Percentiles rank a stretch among this genome's conserved stretches.
These are phyloP conservation scores for Colletotrichum nymphaeae DNA, from an alignment of 2,329 filamentous ascomycete species.

Conservation along the genomic window DNA sequence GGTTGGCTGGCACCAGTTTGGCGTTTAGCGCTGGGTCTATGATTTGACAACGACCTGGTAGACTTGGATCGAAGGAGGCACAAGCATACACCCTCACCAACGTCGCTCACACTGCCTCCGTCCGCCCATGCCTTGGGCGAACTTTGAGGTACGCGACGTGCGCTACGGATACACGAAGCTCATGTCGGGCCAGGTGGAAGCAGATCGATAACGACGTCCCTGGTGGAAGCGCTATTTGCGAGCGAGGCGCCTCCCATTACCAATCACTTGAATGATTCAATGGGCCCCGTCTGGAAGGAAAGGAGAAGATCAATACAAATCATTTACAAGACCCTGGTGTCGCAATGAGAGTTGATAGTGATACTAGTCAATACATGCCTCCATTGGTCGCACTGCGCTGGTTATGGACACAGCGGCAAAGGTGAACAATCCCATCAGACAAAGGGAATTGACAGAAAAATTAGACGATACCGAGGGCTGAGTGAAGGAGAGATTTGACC, in stretches of 20 bases:
- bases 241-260: neutral
- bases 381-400: neutral
- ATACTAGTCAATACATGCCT: neutral
- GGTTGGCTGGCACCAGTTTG: slow-evolving; percentile 22
- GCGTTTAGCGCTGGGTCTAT: slow-evolving; percentile 23
- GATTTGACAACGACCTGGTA: slow-evolving; percentile 15
- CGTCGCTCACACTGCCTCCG: neutral
- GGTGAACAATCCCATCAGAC: neutral
- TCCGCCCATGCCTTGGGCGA: neutral
- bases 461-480: slow-evolving; percentile 1
- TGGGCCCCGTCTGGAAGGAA: neutral
- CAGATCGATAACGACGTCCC: neutral
- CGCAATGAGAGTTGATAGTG: neutral
- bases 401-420: neutral
- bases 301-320: neutral
- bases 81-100: slow-evolving; percentile 12
- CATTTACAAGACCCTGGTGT: slow-evolving; percentile 1
- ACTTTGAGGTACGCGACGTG: slow-evolving; percentile 14
- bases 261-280: neutral
- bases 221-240: slow-evolving; percentile 8
- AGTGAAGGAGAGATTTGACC: slow-evolving; percentile 7
- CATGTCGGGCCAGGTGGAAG: neutral
- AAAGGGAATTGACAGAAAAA: neutral
- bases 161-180: neutral
- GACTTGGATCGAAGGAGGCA: slow-evolving; percentile 2